These are phyloP conservation scores for Calonectria hongkongensis DNA, from an alignment of 2,329 filamentous ascomycete species.

Conservation along the genomic window DNA sequence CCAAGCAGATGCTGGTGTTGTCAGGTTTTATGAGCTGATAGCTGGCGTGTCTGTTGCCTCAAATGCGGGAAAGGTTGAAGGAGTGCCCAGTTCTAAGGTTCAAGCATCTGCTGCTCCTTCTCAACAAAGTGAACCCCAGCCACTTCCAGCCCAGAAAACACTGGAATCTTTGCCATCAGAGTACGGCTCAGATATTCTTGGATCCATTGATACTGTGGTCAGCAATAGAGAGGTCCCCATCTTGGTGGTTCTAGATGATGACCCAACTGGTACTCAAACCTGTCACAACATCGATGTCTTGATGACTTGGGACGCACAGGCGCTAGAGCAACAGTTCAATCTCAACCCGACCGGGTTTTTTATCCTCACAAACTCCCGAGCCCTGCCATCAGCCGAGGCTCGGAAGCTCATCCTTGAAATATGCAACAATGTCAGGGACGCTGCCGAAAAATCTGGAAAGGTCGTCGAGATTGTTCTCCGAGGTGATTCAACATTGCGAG, in stretches of 20 bases:
- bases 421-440: conserved; percentile 68
- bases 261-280: conserved; percentile 76
- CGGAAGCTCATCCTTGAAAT: conserved; percentile 69
- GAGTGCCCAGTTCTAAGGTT: neutral
- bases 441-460: conserved; percentile 61
- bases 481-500: conserved; percentile 74
- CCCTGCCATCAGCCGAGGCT: conserved; percentile 69
- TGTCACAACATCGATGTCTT: conserved; percentile 74
- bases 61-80: conserved; percentile 18
- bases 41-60: conserved; percentile 48
- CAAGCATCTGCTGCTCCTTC: neutral
- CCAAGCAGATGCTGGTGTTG: conserved; percentile 60
- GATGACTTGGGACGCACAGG: conserved; percentile 70
- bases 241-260: conserved; percentile 70
- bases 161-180: conserved; percentile 51
- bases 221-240: conserved; percentile 52
- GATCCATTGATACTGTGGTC: conserved; percentile 45
- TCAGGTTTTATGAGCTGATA: conserved; percentile 62
- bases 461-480: conserved; percentile 73
- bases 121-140: neutral
- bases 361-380: conserved; percentile 76
- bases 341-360: conserved; percentile 72
- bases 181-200: conserved; percentile 48
- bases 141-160: conserved; percentile 48
- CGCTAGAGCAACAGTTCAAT: conserved; percentile 66